phyloP scores from a whole-genome alignment of 2,329 filamentous ascomycete genomes.

The Ceratocystis lukuohia region DNA sequence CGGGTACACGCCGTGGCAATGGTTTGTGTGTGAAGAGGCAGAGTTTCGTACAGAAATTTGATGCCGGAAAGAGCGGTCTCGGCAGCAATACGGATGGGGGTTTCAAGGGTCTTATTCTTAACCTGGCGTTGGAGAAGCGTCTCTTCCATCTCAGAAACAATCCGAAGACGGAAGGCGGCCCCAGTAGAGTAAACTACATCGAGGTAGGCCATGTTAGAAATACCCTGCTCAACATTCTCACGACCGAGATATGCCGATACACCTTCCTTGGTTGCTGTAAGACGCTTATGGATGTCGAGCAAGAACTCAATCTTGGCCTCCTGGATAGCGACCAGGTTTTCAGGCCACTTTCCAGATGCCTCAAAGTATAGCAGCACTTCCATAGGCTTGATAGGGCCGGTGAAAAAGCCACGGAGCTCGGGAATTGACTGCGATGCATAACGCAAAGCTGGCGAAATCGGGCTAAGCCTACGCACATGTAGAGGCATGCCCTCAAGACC shows the following conservation, averaged over 20 bases:
- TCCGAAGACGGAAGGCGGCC: constrained; percentile 67
- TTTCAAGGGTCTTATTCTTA: constrained; percentile 57
- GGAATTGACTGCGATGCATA: constrained; percentile 53
- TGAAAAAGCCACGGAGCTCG: constrained; percentile 20
- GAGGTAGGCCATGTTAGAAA: constrained; percentile 67
- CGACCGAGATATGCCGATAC: constrained; percentile 61
- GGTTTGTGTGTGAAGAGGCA: constrained; percentile 69
- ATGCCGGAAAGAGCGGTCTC: constrained; percentile 56
- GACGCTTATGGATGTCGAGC: constrained; percentile 57
- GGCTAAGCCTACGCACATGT: constrained; percentile 66
- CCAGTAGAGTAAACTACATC: constrained; percentile 64
- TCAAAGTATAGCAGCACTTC: constrained; percentile 84
- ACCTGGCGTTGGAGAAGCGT: constrained; percentile 64
- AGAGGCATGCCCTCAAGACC: constrained; percentile 71
- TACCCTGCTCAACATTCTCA: constrained; percentile 56
- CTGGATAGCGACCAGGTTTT: constrained; percentile 81
- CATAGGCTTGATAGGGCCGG: constrained; percentile 37
- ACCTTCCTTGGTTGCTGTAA: constrained; percentile 47
- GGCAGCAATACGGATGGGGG: constrained; percentile 52
- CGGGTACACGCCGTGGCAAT: constrained; percentile 69
- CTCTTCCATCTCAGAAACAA: constrained; percentile 80
- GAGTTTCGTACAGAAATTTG: constrained; percentile 56
- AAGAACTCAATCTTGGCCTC: constrained; percentile 87
- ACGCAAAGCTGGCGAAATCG: constrained; percentile 58
- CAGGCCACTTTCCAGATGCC: constrained; percentile 84